A percentile compares a stretch with the other conserved stretches of the same genome.
Conservation (phyloP, 1,284 basidiomycete genomes). For the Sphagnurus paluster region DNA sequence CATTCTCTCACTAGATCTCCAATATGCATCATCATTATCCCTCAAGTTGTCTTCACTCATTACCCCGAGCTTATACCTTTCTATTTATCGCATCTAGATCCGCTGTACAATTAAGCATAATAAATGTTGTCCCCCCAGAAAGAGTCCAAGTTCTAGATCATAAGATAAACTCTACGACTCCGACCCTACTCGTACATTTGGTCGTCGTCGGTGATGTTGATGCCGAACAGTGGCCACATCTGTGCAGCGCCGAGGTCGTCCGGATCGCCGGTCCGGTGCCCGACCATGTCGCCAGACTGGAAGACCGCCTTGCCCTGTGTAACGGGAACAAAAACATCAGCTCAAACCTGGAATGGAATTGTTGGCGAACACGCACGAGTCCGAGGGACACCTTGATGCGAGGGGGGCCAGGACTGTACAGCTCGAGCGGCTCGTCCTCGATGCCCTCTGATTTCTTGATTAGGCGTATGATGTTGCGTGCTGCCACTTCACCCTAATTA, state of each 20-base stretch:
- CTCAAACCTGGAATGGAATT: neutral
- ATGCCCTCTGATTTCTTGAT: constrained; percentile 27
- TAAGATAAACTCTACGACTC: no score
- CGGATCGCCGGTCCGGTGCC: constrained; percentile 9
- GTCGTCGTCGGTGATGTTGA: constrained; percentile 41
- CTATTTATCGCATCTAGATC: no score
- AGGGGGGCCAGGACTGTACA: constrained; percentile 54
- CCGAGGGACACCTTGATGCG: constrained; percentile 75
- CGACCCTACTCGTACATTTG: constrained; percentile 27
- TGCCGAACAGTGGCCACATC: constrained; percentile 35
- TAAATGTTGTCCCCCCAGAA: no score
- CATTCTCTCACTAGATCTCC: no score
- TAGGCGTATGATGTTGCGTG: constrained; percentile 51
- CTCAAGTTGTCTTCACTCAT: neutral
- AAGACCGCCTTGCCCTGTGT: constrained; percentile 42
- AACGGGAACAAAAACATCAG: neutral
- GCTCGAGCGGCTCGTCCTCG: constrained; percentile 44
- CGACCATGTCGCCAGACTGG: constrained; percentile 35
- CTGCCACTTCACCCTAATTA: constrained; percentile 48
- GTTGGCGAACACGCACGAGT: constrained; percentile 37
- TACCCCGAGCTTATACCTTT: neutral
- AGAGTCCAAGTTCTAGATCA: no score
- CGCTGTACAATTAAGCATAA: no score
- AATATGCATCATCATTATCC: neutral
- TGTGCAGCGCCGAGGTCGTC: constrained; percentile 15